Evolutionary conservation across 345 rosid genomes (phyloP), one percentile per base, ranked within the genome.

Genomic region (Gossypium herbaceum): DNA sequence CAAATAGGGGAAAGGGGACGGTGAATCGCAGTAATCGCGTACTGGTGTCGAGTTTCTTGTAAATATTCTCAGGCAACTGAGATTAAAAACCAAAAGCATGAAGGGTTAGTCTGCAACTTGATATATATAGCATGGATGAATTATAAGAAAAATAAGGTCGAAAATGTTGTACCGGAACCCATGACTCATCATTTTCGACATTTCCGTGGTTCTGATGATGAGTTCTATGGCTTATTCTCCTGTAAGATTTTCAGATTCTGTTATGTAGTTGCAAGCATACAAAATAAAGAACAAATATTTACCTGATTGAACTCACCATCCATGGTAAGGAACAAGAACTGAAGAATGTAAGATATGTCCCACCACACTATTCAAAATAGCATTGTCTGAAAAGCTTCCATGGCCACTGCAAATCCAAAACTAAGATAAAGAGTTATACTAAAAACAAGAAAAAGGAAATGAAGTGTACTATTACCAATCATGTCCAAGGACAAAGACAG

Each of bases 131-230:
- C 12, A 45, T 45, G 17, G 17, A 59, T 24, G 16, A 25, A 4
- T 59, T 24, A 59, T 6, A 59, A 58, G 16, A 22, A 12, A 58
- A 12, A 22, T 1, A 4, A 41, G 22, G 59, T 16, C 9, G 20
- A 22, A 17, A 63, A 34, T n/a, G n/a, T 3, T 29, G 73, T 75
- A 91, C 97, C 75, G 97, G 97, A 68, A 86, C 91, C 97, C 97
- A 91, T 8, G 97, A 91, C 82, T 91, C 94, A 72, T 91, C 97
- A 74, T 87, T 87, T 73, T 91, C 97, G 74, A 91, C 91, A 75
- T 91, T 86, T 25, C 63, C 63, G 25, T 59, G 63, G 63, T 59
- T 59, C 29, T 59, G 63, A 24, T 59, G 63, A 59, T 59, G 63
- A 59, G n/a, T 59, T 59, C 63, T 59, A 25, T 59, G 63, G 39